Evolutionary conservation across 441 rosid genomes (phyloP), one percentile per base, ranked within the genome.

Genomic region (Populus hybrid): DNA sequence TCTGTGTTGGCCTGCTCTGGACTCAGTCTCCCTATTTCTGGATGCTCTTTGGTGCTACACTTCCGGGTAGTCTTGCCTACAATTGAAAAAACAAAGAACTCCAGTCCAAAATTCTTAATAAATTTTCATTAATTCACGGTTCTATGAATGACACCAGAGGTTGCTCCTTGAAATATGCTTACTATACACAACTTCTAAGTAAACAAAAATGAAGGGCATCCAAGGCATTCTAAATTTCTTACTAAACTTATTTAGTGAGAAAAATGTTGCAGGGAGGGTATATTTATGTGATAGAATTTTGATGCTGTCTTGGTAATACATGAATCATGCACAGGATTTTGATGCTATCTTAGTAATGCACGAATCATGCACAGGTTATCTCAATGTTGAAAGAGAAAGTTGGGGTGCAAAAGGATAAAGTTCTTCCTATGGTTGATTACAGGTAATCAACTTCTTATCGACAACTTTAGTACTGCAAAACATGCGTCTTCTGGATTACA

Each of bases 351-450:
- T 32, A 5, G 35, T 32, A 32, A 32, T 32, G 6, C 35, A 32
- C 7, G 35, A 32, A 32, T 32, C 35, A 32, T 32, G 87, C 53
- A 46, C 90, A 95, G 99, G 91, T 93, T 79, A 87, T 92, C 72
- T 86, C 92, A 30, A 87, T 88, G 92, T 81, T 95, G 79, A 95
- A 93, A 87, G 91, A 91, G 84, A 95, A 87, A 87, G 92, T 95
- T 78, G 93, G 95, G 77, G 86, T 93, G 14, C 76, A 86, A 64
- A 88, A 87, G 73, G 95, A 93, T 42, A 91, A 95, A 84, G 86
- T 74, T 73, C 94, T 95, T 82, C 89, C 87, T 18, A 85, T 83
- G 82, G 95, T 92, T 78, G 88, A 92, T 83, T 91, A 93, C 89
- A 85, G 85, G 99, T 95, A 87, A 77, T 82, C 72, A 23, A 76